Evolutionary conservation across 352 stramenopile genomes (phyloP).

Genomic region (Pythium dissimile): DNA sequence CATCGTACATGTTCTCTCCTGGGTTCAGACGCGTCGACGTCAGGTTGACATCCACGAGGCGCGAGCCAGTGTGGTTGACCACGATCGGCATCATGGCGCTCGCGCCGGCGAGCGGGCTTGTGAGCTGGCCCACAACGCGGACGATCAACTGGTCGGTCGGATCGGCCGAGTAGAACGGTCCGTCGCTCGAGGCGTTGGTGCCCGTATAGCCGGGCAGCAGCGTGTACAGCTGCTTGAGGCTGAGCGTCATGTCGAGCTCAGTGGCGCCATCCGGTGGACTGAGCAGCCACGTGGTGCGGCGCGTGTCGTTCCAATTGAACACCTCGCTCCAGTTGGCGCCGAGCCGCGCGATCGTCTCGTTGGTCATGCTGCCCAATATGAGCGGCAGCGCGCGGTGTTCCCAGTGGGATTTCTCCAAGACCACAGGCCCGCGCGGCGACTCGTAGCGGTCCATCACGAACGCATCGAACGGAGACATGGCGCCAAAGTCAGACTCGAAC

Average conservation of each 20-base stretch:
- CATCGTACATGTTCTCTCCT: slow-evolving; percentile 10
- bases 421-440: slow-evolving; percentile 7
- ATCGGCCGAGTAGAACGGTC: slow-evolving; percentile 37
- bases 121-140: slow-evolving; percentile 25
- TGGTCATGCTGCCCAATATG: slow-evolving; percentile 27
- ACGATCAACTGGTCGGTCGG: slow-evolving; percentile 42
- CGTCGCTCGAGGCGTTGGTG: slow-evolving; percentile 16
- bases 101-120: slow-evolving; percentile 12
- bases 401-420: neutral
- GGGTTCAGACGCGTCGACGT: slow-evolving; percentile 28
- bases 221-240: slow-evolving; percentile 60
- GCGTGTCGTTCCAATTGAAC: slow-evolving; percentile 26
- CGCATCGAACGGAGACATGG: slow-evolving; percentile 44
- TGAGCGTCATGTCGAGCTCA: slow-evolving; percentile 44
- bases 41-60: slow-evolving; percentile 38
- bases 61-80: slow-evolving; percentile 40
- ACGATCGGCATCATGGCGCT: slow-evolving; percentile 35
- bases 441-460: slow-evolving; percentile 48
- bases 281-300: slow-evolving; percentile 38
- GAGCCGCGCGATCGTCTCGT: slow-evolving; percentile 10
- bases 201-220: slow-evolving; percentile 29
- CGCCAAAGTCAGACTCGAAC: slow-evolving; percentile 45
- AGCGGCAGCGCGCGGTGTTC: slow-evolving; percentile 17
- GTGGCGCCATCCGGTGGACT: slow-evolving; percentile 12
- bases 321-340: neutral